A percentile compares a stretch with the other conserved stretches of the same genome.
Evolutionary conservation across 805 yeast genomes (phyloP).

Genomic region (Lachancea dasiensis): DNA sequence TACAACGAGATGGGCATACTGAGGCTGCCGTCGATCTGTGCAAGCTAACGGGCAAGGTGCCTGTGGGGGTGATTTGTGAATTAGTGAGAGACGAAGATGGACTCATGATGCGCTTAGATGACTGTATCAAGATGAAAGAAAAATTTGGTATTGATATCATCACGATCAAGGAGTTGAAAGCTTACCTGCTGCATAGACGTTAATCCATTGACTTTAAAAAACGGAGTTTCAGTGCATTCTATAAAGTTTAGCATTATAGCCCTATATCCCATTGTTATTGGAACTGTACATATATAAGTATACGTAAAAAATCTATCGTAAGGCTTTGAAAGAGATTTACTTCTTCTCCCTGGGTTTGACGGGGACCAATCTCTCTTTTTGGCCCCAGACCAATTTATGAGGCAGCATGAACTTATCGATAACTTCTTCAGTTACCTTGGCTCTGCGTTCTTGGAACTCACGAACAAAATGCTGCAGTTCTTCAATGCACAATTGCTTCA

Average conservation of each 20-base stretch:
- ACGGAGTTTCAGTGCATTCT: not conserved
- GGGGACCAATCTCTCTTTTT: conserved; percentile 66
- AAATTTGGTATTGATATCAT: conserved; percentile 61
- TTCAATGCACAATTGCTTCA: conserved; percentile 82
- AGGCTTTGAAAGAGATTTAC: too few species aligned
- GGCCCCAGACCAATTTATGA: conserved; percentile 72
- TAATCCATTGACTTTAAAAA: conserved; percentile 21
- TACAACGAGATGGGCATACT: conserved; percentile 87
- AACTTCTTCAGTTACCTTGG: conserved; percentile 52
- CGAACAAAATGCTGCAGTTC: conserved; percentile 73
- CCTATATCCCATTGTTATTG: too few species aligned
- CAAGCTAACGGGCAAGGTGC: conserved; percentile 64
- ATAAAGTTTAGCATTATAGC: too few species aligned
- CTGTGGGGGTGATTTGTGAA: conserved; percentile 92
- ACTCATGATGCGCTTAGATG: conserved; percentile 87
- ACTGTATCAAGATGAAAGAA: conserved; percentile 67
- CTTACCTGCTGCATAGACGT: conserved; percentile 21
- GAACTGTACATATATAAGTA: too few species aligned
- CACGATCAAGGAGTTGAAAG: conserved; percentile 66
- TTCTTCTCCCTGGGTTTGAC: conserved; percentile 47
- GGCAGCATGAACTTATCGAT: conserved; percentile 75
- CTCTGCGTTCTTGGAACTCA: conserved; percentile 76
- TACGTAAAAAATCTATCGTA: conserved; percentile 1
- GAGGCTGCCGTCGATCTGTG: conserved; percentile 94
- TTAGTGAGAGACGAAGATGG: conserved; percentile 91